Evolutionary conservation across 495 filamentous ascomycete genomes (phyloP), one percentile per base, ranked within the genome.

Genomic region (Rostrohypoxylon terebratum): DNA sequence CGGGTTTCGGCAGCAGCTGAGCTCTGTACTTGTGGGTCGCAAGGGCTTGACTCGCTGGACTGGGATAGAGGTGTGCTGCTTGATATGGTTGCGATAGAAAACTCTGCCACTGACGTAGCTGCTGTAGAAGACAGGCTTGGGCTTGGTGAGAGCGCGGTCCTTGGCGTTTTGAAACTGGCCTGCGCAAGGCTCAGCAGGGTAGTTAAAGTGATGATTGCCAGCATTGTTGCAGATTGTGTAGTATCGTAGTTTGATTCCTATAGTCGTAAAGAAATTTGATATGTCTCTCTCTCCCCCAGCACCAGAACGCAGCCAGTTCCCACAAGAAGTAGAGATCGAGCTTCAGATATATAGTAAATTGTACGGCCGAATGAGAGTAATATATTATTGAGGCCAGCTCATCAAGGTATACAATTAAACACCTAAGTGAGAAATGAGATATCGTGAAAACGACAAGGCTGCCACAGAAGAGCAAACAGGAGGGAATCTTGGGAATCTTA

Each of bases 131-230:
- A 63, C 10, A 50, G 31, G 33, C 69, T 59, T 4, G 36, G 40
- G 20, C 55, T 45, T 11, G 57, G 36, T n/a, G 66, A 9, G 42
- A 50, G 51, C 20, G 61, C 68, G 3, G 72, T 75, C 31, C 72
- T 68, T n/a, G 72, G 72, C 18, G 72, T 71, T 50, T 68, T 71
- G 6, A 63, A 51, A 54, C 63, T 71, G 20, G 75, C 69, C n/a
- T 65, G 57, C 6, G 44, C 59, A 14, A 69, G 40, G 65, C 57
- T n/a, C 6, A 77, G 54, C 34, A 75, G 45, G 40, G 63, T 18
- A 16, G 60, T 48, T n/a, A 76, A 34, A 18, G 38, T 4, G 10
- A 44, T 25, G 58, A 69, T 64, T 59, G 42, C 36, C 54, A 68
- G 61, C 73, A 75, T 74, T 48, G 57, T 66, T 10, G 20, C 53